A percentile compares a stretch with the other conserved stretches of the same genome.
Conservation (phyloP, 345 rosid species). For the Populus tremula region DNA sequence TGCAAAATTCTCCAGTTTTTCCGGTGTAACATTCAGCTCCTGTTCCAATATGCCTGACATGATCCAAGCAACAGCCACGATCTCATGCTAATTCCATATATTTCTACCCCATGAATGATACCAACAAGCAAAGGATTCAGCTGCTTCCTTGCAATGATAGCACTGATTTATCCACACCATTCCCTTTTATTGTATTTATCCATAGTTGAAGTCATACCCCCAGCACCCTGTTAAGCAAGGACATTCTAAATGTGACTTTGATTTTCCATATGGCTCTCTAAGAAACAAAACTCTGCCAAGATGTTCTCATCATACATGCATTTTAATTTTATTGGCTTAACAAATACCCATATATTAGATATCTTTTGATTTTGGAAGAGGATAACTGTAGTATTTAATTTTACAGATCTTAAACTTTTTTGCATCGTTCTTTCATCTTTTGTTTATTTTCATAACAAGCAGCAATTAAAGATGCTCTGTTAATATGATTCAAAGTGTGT, state of each 20-base stretch:
- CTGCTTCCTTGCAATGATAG: too few species aligned
- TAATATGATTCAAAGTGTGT: not conserved
- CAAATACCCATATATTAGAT: not conserved
- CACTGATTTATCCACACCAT: not conserved
- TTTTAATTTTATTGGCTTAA: not conserved
- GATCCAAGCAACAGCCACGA: not conserved
- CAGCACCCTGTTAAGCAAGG: not conserved
- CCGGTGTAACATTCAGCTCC: not conserved
- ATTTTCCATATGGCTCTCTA: not conserved
- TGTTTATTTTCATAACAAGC: not conserved
- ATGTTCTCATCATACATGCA: not conserved
- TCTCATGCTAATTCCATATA: not conserved
- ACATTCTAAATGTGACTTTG: not conserved
- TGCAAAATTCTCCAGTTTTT: not conserved
- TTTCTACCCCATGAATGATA: not conserved
- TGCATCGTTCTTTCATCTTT: not conserved
- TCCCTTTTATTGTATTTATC: not conserved
- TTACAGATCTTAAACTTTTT: not conserved
- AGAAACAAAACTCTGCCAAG: not conserved
- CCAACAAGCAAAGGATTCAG: too few species aligned
- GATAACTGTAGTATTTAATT: not conserved
- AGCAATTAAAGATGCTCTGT: not conserved
- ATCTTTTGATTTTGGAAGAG: not conserved
- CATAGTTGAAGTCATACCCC: not conserved
- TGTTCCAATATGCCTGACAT: not conserved